Percentiles rank a stretch among this genome's conserved stretches.
Conservation (phyloP, 2,329 filamentous ascomycete genomes). For the Nemania bipapillata region DNA sequence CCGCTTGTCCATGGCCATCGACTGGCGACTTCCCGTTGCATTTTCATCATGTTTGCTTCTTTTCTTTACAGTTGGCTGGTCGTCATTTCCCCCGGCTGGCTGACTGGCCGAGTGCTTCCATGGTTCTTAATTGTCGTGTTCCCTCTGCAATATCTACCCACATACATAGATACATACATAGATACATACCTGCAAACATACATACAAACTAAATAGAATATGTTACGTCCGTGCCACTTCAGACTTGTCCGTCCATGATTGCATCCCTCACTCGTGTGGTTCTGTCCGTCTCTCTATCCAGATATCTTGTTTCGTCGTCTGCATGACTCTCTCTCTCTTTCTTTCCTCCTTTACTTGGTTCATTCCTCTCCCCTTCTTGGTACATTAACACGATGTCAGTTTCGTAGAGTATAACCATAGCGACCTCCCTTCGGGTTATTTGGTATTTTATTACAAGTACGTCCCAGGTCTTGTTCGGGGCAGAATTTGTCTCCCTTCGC, state of each 20-base stretch:
- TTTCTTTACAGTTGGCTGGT: neutral
- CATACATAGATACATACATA: neutral
- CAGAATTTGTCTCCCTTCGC: neutral
- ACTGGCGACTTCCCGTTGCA: neutral
- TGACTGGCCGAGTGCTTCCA: neutral
- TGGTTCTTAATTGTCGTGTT: slow-evolving; percentile 1
- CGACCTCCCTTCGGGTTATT: neutral
- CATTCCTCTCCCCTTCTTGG: neutral
- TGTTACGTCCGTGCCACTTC: slow-evolving; percentile 16
- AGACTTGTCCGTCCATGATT: neutral
- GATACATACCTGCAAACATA: too few species aligned
- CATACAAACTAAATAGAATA: neutral
- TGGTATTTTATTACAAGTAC: neutral
- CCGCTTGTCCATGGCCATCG: slow-evolving; percentile 7
- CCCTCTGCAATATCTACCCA: neutral
- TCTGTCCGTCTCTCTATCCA: neutral
- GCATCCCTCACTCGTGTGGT: neutral
- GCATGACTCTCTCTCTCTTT: neutral
- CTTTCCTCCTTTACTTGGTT: neutral
- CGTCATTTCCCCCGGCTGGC: slow-evolving; percentile 2
- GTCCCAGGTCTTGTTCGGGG: neutral
- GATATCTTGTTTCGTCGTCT: neutral
- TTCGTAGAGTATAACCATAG: neutral
- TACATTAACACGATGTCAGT: neutral
- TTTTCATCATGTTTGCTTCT: slow-evolving; percentile 12